Conservation (phyloP, 768 basidiomycete genomes). For the Naganishia vaughanmartiniae region DNA sequence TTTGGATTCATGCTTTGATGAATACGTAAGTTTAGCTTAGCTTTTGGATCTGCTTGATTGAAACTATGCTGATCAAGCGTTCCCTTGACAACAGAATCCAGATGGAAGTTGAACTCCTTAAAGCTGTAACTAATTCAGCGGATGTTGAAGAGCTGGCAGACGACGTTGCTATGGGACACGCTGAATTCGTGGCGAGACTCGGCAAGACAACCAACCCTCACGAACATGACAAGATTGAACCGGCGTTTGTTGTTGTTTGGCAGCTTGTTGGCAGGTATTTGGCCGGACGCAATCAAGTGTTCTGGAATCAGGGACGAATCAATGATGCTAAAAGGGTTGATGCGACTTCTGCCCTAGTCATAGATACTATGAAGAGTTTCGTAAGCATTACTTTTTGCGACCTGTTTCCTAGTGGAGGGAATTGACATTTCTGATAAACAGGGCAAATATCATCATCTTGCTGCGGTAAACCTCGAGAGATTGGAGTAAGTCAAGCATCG, state of each 20-base stretch:
- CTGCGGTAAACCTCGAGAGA: slow-evolving; percentile 6
- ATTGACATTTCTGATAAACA: neutral
- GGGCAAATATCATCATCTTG: slow-evolving; percentile 13
- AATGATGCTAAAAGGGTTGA: slow-evolving; percentile 17
- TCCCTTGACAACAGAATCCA: neutral
- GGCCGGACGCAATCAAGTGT: slow-evolving; percentile 11
- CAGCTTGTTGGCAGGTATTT: slow-evolving; percentile 17
- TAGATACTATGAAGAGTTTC: slow-evolving; percentile 23
- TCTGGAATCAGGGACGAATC: slow-evolving; percentile 20
- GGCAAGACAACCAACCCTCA: slow-evolving; percentile 19
- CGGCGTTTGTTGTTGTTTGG: slow-evolving; percentile 8
- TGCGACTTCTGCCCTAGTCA: slow-evolving; percentile 5
- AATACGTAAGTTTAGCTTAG: neutral
- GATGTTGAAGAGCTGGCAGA: slow-evolving; percentile 8
- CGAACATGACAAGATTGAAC: slow-evolving; percentile 19
- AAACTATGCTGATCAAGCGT: neutral
- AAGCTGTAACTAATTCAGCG: slow-evolving; percentile 1
- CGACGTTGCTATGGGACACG: slow-evolving; percentile 4
- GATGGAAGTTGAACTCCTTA: slow-evolving; percentile 6
- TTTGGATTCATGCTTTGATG: slow-evolving; percentile 20
- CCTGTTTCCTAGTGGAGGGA: too few relatives aligned
- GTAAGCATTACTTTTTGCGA: neutral
- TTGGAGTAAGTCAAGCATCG: slow-evolving; percentile 10
- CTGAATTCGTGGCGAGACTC: slow-evolving; percentile 16
- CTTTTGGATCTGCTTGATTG: too few relatives aligned